Evolutionary conservation across 257 asterid genomes (phyloP).

Genomic region (Nicotiana obtusifolia): DNA sequence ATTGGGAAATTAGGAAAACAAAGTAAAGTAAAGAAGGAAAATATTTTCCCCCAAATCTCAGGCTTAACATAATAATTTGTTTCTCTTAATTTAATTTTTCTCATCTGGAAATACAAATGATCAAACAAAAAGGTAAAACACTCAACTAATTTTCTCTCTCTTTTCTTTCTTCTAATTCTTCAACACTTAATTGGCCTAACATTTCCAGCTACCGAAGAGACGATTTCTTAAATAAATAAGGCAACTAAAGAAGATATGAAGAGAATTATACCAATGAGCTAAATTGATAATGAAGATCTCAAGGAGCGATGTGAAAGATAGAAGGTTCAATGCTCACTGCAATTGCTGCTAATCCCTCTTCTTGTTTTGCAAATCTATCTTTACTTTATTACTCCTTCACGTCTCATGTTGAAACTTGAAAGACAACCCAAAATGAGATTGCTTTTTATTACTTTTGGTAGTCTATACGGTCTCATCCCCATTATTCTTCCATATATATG

Average conservation of each 20-base stretch:
- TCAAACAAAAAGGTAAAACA: background rate
- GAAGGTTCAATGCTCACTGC: background rate
- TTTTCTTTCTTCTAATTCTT: background rate
- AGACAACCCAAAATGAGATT: slow-evolving; percentile 14
- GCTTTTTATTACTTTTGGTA: background rate
- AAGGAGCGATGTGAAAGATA: background rate
- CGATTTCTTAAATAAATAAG: background rate
- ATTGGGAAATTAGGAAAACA: background rate
- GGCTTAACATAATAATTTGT: background rate
- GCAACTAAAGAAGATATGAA: slow-evolving; percentile 5
- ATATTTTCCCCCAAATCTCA: background rate
- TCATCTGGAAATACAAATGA: background rate
- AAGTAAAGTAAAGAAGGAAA: background rate
- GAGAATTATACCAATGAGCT: background rate
- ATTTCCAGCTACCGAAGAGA: slow-evolving; percentile 17
- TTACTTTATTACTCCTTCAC: background rate
- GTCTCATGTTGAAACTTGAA: background rate
- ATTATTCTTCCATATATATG: background rate
- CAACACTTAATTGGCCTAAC: background rate
- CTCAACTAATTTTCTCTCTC: too few species aligned
- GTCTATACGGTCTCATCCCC: slow-evolving; percentile 13
- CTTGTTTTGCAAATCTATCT: background rate
- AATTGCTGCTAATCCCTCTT: background rate
- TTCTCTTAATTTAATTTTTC: background rate
- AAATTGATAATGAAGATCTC: background rate